Conservation (phyloP, 768 basidiomycete species). For the Kwoniella heveanensis region DNA sequence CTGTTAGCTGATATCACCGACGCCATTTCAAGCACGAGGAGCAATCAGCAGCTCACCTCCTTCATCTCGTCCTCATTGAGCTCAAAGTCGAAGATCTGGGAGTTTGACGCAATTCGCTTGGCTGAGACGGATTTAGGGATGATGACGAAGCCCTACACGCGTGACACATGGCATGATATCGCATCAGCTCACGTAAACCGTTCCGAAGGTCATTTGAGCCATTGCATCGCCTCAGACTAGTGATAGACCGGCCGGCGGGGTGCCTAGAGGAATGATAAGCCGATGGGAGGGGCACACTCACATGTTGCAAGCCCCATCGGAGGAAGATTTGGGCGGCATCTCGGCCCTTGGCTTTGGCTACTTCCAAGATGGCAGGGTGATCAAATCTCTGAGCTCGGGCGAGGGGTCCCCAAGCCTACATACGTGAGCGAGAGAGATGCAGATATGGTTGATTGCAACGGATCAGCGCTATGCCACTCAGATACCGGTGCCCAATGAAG, state of each 20-base stretch:
- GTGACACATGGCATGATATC: too few relatives aligned
- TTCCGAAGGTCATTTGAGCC: too few relatives aligned
- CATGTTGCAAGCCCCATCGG: constrained; percentile 85
- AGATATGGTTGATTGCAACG: neutral
- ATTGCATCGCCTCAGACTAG: too few relatives aligned
- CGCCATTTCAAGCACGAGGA: too few relatives aligned
- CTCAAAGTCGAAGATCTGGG: constrained; percentile 60
- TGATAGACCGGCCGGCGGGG: too few relatives aligned
- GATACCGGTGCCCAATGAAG: too few relatives aligned
- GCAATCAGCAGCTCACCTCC: constrained; percentile 53
- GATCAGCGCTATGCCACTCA: too few relatives aligned
- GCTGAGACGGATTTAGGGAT: constrained; percentile 60
- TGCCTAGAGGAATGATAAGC: too few relatives aligned
- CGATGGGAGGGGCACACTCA: constrained; percentile 34
- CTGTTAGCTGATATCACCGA: too few relatives aligned
- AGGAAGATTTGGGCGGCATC: constrained; percentile 68
- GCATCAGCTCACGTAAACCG: too few relatives aligned
- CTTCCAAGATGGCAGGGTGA: constrained; percentile 61
- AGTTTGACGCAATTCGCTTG: constrained; percentile 58
- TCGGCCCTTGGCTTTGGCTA: constrained; percentile 65
- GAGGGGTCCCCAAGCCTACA: constrained; percentile 76
- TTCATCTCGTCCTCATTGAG: constrained; percentile 59
- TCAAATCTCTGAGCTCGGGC: constrained; percentile 69
- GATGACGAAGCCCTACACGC: constrained; percentile 55
- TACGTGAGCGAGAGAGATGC: too few relatives aligned